These are phyloP conservation scores for Phytophthora chlamydospora DNA, from an alignment of 352 stramenopile genomes.

Conservation along the genomic window DNA sequence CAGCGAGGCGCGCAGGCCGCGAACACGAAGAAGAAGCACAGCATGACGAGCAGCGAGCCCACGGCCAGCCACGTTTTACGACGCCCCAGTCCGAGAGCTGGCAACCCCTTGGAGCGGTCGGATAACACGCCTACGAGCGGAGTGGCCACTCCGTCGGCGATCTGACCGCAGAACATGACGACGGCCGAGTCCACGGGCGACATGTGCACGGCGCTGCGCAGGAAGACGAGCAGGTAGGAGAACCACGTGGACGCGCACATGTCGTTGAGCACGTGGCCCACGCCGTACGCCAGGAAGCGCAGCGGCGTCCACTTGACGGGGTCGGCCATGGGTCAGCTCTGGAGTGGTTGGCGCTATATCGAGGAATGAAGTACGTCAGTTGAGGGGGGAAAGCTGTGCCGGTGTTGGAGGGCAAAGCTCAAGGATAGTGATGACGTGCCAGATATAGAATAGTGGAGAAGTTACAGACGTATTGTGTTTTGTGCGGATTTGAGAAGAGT, in stretches of 20 bases:
- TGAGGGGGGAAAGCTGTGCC: constrained; percentile 1
- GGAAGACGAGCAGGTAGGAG: constrained; percentile 87
- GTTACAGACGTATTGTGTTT: too few relatives aligned
- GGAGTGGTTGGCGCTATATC: background rate
- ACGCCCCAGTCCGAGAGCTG: constrained; percentile 64
- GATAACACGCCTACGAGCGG: constrained; percentile 82
- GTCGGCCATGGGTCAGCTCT: background rate
- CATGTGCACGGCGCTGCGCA: constrained; percentile 63
- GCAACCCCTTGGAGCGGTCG: constrained; percentile 68
- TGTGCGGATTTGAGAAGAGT: too few relatives aligned
- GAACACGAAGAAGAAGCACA: constrained; percentile 91
- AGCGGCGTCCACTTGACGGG: constrained; percentile 56
- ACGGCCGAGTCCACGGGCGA: constrained; percentile 81
- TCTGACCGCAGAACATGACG: constrained; percentile 89
- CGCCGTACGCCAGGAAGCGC: constrained; percentile 76
- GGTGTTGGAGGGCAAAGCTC: constrained; percentile 21
- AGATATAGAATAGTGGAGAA: too few relatives aligned
- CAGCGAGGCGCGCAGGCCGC: constrained; percentile 60
- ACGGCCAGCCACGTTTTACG: constrained; percentile 79
- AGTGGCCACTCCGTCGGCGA: constrained; percentile 81
- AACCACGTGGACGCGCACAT: constrained; percentile 91
- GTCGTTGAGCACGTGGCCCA: constrained; percentile 88
- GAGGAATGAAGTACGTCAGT: constrained; percentile 7
- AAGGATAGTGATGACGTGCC: too few relatives aligned
- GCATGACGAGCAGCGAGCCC: constrained; percentile 72